These are phyloP conservation scores for Ceratobasidium sp. DNA, from an alignment of 1,284 basidiomycete species.

Conservation along the genomic window DNA sequence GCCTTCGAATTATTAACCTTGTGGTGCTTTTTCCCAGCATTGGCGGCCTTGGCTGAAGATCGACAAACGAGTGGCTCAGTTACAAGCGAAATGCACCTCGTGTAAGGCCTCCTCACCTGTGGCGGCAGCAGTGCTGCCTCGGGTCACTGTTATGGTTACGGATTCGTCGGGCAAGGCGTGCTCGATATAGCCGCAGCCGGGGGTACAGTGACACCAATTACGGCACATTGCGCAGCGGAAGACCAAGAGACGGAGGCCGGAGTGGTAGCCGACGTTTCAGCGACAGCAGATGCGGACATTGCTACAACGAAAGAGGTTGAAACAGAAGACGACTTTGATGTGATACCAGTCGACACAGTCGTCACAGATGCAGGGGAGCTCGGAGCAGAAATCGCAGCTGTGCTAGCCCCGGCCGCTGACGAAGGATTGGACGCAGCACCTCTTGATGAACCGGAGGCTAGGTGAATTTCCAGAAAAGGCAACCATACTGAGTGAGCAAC, in stretches of 20 bases:
- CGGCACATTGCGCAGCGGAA: constrained; percentile 2
- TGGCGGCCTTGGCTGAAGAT: constrained; percentile 21
- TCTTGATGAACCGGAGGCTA: constrained; percentile 14
- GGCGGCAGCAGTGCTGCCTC: not conserved
- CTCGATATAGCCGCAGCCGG: not conserved
- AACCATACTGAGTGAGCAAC: not conserved
- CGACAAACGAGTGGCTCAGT: constrained; percentile 27
- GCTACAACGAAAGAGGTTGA: not conserved
- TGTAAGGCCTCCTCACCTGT: not conserved
- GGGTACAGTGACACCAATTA: constrained; percentile 17
- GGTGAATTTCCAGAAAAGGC: constrained; percentile 12
- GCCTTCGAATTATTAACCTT: constrained; percentile 4
- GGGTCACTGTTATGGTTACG: constrained; percentile 9
- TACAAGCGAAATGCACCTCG: constrained; percentile 22
- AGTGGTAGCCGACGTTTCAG: constrained; percentile 2
- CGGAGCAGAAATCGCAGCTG: not conserved
- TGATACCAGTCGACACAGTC: not conserved
- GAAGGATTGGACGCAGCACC: constrained; percentile 3
- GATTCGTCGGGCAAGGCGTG: constrained; percentile 25
- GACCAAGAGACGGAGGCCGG: not conserved
- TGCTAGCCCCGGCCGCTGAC: not conserved
- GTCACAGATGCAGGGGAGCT: not conserved
- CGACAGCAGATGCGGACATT: not conserved
- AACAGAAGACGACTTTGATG: not conserved
- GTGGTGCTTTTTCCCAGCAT: constrained; percentile 1